Conservation (phyloP, 2,329 filamentous ascomycete species). For the Curvularia spicifera region DNA sequence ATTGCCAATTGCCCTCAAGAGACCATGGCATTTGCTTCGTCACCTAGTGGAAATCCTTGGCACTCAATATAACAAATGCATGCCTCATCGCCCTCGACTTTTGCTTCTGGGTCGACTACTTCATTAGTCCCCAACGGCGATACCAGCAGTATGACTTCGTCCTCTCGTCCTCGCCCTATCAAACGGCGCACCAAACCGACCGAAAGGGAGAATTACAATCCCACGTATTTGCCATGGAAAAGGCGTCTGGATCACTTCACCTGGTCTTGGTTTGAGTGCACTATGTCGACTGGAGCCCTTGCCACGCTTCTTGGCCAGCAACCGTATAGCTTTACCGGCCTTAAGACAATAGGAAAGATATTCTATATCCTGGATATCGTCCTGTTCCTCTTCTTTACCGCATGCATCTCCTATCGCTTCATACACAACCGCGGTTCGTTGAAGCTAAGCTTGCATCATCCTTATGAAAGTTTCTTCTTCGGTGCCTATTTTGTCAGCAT, state of each 20-base stretch:
- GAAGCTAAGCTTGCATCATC: conserved; percentile 63
- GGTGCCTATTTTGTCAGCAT: conserved; percentile 71
- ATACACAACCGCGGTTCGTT: conserved; percentile 59
- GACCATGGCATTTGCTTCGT: conserved; percentile 8
- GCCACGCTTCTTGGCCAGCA: conserved; percentile 65
- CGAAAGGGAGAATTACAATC: conserved; percentile 16
- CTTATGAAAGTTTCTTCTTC: conserved; percentile 73
- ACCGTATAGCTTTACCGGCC: conserved; percentile 65
- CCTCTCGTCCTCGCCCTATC: conserved; percentile 10
- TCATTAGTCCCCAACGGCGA: background rate
- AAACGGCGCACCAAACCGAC: conserved; percentile 12
- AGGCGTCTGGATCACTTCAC: conserved; percentile 34
- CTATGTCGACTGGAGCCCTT: conserved; percentile 77
- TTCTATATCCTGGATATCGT: conserved; percentile 72
- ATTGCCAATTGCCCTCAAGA: conserved; percentile 19
- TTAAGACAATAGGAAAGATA: conserved; percentile 67
- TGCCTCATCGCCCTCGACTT: background rate
- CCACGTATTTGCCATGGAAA: conserved; percentile 22
- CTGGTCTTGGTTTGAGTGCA: conserved; percentile 73
- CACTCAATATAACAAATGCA: conserved; percentile 3
- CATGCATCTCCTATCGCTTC: conserved; percentile 66
- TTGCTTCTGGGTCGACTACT: background rate
- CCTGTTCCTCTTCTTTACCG: conserved; percentile 64
- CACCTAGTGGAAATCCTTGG: background rate
- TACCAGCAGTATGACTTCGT: conserved; percentile 14